Conservation (phyloP, 1,284 basidiomycete species). For the Malassezia vespertilionis region DNA sequence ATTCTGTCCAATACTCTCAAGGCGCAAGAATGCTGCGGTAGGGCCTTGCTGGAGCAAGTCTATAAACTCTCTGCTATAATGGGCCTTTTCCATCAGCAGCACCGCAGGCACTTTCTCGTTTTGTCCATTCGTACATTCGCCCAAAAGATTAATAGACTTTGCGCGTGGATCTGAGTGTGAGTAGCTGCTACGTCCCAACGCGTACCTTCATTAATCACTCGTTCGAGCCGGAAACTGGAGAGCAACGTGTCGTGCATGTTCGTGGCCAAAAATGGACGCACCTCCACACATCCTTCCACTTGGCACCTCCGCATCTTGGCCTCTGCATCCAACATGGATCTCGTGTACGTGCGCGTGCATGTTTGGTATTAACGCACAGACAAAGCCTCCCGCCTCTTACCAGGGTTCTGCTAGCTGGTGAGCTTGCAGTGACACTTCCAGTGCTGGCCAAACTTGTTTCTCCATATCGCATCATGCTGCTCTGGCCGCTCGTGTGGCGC, state of each 20-base stretch:
- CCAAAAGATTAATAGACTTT: constrained; percentile 23
- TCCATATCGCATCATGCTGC: constrained; percentile 56
- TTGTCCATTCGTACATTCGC: constrained; percentile 3
- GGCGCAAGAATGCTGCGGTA: constrained; percentile 11
- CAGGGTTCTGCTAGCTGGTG: constrained; percentile 59
- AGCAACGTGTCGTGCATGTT: constrained; percentile 13
- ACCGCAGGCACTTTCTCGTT: constrained; percentile 21
- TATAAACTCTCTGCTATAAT: constrained; percentile 28
- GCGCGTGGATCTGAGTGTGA: constrained; percentile 23
- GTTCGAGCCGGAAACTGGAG: constrained; percentile 26
- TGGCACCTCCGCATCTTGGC: background rate
- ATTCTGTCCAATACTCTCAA: constrained; percentile 33
- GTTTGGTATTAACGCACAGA: constrained; percentile 1
- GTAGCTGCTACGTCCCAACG: too few species aligned
- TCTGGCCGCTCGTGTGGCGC: constrained; percentile 51
- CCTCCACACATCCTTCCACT: background rate
- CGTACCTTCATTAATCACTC: constrained; percentile 24
- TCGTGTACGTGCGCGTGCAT: constrained; percentile 3
- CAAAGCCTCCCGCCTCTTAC: constrained; percentile 74
- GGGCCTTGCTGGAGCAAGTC: background rate
- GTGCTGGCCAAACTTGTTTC: constrained; percentile 56
- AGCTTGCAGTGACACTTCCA: constrained; percentile 57
- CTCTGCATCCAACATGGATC: constrained; percentile 8
- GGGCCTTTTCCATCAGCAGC: constrained; percentile 39
- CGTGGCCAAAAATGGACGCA: background rate